Evolutionary conservation across 768 basidiomycete genomes (phyloP).

Genomic region (Sarcodon sp.): DNA sequence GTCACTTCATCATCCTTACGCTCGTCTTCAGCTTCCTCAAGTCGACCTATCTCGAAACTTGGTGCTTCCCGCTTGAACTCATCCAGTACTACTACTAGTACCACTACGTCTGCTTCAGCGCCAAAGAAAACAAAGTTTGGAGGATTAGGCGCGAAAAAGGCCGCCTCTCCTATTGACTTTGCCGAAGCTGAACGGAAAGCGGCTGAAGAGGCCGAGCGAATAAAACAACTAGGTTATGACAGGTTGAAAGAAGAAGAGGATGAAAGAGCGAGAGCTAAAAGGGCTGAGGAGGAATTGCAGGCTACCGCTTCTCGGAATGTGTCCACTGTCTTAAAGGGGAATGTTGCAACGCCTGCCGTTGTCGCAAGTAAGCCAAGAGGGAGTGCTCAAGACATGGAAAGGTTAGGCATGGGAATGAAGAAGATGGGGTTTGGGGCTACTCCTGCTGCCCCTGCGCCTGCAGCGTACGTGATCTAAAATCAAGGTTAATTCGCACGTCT

Average conservation of each 20-base stretch:
- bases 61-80: slow-evolving; percentile 31
- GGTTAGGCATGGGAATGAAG: slow-evolving; percentile 60
- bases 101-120: slow-evolving; percentile 16
- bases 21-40: slow-evolving; percentile 23
- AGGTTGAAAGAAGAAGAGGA: slow-evolving; percentile 76
- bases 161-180: slow-evolving; percentile 75
- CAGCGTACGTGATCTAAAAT: slow-evolving; percentile 20
- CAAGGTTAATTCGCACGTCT: not conserved
- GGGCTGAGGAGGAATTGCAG: slow-evolving; percentile 41
- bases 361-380: slow-evolving; percentile 23
- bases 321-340: slow-evolving; percentile 4
- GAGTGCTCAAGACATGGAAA: slow-evolving; percentile 36
- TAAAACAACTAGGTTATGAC: slow-evolving; percentile 89
- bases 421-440: slow-evolving; percentile 79
- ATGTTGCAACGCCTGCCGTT: slow-evolving; percentile 3
- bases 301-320: slow-evolving; percentile 14
- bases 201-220: slow-evolving; percentile 81
- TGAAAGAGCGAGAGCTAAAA: slow-evolving; percentile 40
- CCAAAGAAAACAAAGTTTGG: slow-evolving; percentile 63
- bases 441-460: slow-evolving; percentile 44
- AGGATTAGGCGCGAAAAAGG: slow-evolving; percentile 78
- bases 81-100: slow-evolving; percentile 18
- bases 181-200: slow-evolving; percentile 90
- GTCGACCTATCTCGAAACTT: slow-evolving; percentile 21
- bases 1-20: slow-evolving; percentile 53